phyloP scores from a whole-genome alignment of 1,139 yeast genomes.

The Magnusiomyces fungicola region DNA sequence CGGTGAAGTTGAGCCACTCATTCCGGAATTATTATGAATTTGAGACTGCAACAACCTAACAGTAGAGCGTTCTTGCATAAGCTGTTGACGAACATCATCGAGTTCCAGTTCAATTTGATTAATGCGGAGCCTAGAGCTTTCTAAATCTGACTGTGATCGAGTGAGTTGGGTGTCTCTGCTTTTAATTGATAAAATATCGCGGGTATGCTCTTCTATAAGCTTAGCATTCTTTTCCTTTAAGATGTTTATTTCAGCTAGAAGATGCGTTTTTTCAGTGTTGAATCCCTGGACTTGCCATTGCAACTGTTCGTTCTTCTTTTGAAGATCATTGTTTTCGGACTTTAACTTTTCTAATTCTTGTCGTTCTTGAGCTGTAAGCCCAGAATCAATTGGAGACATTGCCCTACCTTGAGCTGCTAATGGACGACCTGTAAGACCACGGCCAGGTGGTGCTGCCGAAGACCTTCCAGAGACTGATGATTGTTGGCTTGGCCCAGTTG shows the following conservation, averaged over 20 bases:
- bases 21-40: background rate
- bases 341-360: conserved; percentile 48
- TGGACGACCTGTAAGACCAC: background rate
- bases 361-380: conserved; percentile 26
- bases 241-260: conserved; percentile 40
- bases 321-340: conserved; percentile 47
- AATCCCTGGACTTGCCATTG: conserved; percentile 38
- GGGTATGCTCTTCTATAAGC: conserved; percentile 42
- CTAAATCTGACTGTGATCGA: conserved; percentile 54
- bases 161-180: conserved; percentile 61
- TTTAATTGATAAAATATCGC: conserved; percentile 46
- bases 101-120: background rate
- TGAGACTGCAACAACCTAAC: background rate
- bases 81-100: background rate
- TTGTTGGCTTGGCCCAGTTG: too few species aligned
- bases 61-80: background rate
- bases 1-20: background rate
- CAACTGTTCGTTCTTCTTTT: conserved; percentile 39
- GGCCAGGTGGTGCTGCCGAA: too few species aligned
- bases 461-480: too few species aligned
- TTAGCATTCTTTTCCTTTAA: conserved; percentile 20
- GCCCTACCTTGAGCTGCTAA: background rate
- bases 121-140: background rate
- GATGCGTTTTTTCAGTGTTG: conserved; percentile 39
- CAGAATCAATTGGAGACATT: conserved; percentile 11